A percentile compares a stretch with the other conserved stretches of the same genome.
Evolutionary conservation across 768 basidiomycete species (phyloP).

Genomic region (Auricularia sp.): DNA sequence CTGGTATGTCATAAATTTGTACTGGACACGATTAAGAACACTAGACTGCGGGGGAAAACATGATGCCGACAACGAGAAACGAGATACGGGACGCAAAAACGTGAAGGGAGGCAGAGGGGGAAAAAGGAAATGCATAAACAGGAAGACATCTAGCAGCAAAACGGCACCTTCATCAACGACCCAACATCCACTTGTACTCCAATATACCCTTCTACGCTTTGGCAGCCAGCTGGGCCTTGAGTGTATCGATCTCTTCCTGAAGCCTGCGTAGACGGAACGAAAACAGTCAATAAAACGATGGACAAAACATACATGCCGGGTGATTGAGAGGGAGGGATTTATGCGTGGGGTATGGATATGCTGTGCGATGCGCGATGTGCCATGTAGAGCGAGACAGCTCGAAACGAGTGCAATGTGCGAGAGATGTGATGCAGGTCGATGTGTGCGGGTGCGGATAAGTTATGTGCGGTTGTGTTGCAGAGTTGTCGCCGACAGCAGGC

Average conservation of each 20-base stretch:
- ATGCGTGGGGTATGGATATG: background rate
- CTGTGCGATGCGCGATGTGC: slow-evolving; percentile 7
- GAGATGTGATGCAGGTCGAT: background rate
- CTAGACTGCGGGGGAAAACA: background rate
- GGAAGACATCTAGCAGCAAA: background rate
- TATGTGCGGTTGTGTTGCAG: background rate
- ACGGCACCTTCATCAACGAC: background rate
- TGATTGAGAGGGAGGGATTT: background rate
- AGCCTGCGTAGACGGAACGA: slow-evolving; percentile 39
- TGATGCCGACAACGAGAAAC: background rate
- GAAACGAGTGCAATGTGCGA: slow-evolving; percentile 8
- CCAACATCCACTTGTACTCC: background rate
- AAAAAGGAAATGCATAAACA: background rate
- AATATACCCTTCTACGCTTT: slow-evolving; percentile 15
- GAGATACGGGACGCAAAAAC: background rate
- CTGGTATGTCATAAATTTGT: background rate
- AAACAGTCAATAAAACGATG: background rate
- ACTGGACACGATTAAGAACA: background rate
- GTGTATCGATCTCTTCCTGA: slow-evolving; percentile 52
- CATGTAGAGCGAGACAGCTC: slow-evolving; percentile 27
- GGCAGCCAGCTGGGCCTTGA: slow-evolving; percentile 29
- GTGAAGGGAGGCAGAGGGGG: background rate
- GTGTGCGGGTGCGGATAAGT: background rate
- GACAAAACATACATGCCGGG: background rate
- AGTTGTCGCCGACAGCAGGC: slow-evolving; percentile 5